Conservation (phyloP, 2,329 filamentous ascomycete species). For the Botryotinia calthae region DNA sequence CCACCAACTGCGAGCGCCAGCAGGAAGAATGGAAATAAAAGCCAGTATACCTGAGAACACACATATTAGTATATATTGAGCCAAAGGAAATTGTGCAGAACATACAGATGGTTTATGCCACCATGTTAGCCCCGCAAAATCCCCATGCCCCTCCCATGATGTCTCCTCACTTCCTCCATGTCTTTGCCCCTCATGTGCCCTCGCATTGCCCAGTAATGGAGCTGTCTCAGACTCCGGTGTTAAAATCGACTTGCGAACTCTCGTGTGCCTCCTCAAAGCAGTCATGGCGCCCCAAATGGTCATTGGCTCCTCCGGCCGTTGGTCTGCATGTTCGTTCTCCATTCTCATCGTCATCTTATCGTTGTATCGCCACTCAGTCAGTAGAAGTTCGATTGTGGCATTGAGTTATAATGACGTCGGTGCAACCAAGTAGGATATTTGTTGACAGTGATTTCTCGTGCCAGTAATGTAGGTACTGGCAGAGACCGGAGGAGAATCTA, state of each 20-base stretch:
- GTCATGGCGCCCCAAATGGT: constrained; percentile 31
- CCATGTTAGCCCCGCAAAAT: constrained; percentile 62
- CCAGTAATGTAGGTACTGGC: not conserved
- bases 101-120: constrained; percentile 61
- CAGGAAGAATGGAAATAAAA: constrained; percentile 75
- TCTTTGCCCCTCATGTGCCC: constrained; percentile 1
- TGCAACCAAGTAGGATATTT: not conserved
- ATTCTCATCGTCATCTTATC: constrained; percentile 12
- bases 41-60: constrained; percentile 69
- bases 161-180: constrained; percentile 21
- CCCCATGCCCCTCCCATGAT: constrained; percentile 51
- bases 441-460: not conserved
- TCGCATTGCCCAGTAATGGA: constrained; percentile 33
- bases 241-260: constrained; percentile 19
- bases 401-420: not conserved
- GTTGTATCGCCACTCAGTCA: not conserved
- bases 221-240: constrained; percentile 22
- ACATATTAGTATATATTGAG: constrained; percentile 32
- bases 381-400: constrained; percentile 9
- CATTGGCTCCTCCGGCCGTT: not conserved
- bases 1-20: constrained; percentile 86
- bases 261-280: constrained; percentile 30
- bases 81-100: constrained; percentile 20
- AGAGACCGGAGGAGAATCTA: not conserved
- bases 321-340: constrained; percentile 7